Evolutionary conservation across 2,329 filamentous ascomycete species (phyloP), one percentile per base, ranked within the genome.

Genomic region (Pyrenophora teres): DNA sequence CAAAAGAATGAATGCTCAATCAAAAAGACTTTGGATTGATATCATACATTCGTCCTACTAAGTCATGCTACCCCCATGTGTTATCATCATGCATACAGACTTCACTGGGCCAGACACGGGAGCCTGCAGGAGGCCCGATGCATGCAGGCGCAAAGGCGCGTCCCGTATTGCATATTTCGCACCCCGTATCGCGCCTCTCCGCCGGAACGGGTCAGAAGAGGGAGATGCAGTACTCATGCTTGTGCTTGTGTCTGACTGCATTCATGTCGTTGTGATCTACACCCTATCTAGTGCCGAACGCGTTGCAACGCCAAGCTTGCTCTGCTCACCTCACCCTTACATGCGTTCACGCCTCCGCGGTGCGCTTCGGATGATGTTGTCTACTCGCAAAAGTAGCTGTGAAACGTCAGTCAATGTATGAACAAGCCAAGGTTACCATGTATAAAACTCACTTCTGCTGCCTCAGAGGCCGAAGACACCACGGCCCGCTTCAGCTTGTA

Each of bases 401-500:
- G 40, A 46, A 35, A 39, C 21, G 57, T 78, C 64, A 77, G 73
- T 52, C 35, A 31, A n/a, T 10, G 21, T 19, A 40, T 54, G 16
- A 40, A 30, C n/a, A n/a, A n/a, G n/a, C n/a, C 47, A 36, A 30
- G 27, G 9, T 30, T 9, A 9, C 3, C 27, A 30, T 30, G 27
- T 30, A 12, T 9, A 30, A 30, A 30, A 74, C 86, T 80, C 81
- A 95, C 91, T 84, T 99, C 94, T 61, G 94, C 92, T 57, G 94
- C 94, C 78, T 99, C 94, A 52, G 91, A 95, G 18, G 94, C 94
- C 56, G 92, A 96, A 46, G 89, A 95, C 44, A 99, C 94, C 47
- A 99, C 94, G n/a, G 94, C 94, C 73, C 86, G 88, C 85, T 99
- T 99, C 73, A 99, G 79, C 83, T 99, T 99, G 82, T 97, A 97